Base-by-base conservation (phyloP, 2,329 filamentous ascomycete species). In the Trichoderma hamatum region DNA sequence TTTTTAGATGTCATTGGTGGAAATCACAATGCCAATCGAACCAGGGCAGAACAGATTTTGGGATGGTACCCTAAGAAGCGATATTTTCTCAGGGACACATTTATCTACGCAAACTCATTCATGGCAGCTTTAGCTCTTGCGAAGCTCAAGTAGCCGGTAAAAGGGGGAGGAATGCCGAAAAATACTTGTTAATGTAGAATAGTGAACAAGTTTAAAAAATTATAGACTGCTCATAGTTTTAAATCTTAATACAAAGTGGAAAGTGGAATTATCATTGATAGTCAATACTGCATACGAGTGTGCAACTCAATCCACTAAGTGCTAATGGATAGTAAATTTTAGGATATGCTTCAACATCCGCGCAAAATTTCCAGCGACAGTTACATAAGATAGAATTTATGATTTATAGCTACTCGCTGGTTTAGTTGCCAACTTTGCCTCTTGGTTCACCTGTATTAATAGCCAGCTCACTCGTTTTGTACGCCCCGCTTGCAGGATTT, bases 51-150 rank as follows among this genome's bases (percentile, higher is more conserved):
- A 24, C 55, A 59, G 32, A 59, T 59, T 39, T 21, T 59, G 26
- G 55, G 55, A n/a, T 59, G 55, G 55, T 59, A 59, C 26, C 55
- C 55, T 28, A 59, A 59, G 34, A 59, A 59, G 34, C 55, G 34
- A 39, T 59, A 59, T 16, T 59, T 59, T 34, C 34, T 59, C 32
- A 59, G 55, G 36, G 55, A 59, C 16, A 59, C 55, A 14, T 59
- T 59, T 16, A 59, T 59, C 21, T 59, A 59, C 34, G 55, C 55
- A n/a, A 59, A 59, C 7, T 59, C 55, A 24, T 59, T 59, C 55
- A 59, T 59, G 55, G 55, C 55, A 39, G 55, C 55, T 59, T 39
- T 59, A 16, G 55, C 55, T 21, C 55, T 59, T 28, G 55, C 55
- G 13, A 59, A 59, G 34, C 5, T 46, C 1, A 46, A 46, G 19